These are phyloP conservation scores for Linum tenue DNA, from an alignment of 345 rosid genomes.

Conservation along the genomic window DNA sequence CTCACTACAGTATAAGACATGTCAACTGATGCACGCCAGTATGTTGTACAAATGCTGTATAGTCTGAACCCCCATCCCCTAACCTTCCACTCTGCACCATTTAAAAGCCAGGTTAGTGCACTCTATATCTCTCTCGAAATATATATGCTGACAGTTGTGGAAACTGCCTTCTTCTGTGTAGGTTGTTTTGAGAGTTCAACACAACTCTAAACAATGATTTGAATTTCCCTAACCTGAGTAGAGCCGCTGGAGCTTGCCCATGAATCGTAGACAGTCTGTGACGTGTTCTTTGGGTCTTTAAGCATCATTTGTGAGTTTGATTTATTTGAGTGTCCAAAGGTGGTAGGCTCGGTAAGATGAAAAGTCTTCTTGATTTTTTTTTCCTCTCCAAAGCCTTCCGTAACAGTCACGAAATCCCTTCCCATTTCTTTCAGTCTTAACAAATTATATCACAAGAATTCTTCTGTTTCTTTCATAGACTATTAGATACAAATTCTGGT, in stretches of 20 bases:
- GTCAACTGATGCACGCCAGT: constrained; percentile 62
- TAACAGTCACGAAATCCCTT: too few species aligned
- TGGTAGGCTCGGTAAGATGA: constrained; percentile 10
- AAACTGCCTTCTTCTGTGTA: too few species aligned
- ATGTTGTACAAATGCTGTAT: constrained; percentile 74
- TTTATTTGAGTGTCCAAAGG: constrained; percentile 7
- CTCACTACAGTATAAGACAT: constrained; percentile 17
- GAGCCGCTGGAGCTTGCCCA: constrained; percentile 42
- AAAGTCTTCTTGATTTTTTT: background rate
- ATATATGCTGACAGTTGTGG: too few species aligned
- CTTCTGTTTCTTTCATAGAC: too few species aligned
- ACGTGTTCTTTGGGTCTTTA: constrained; percentile 64
- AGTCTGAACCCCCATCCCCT: constrained; percentile 67
- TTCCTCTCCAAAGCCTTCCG: too few species aligned
- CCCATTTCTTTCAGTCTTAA: too few species aligned
- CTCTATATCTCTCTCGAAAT: background rate
- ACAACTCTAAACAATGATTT: background rate
- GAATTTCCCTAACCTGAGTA: constrained; percentile 35
- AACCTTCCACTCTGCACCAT: constrained; percentile 47
- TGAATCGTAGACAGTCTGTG: constrained; percentile 53
- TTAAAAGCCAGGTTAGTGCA: background rate
- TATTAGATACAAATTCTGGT: background rate
- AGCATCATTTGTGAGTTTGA: constrained; percentile 25
- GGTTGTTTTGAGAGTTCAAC: too few species aligned
- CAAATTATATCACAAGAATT: too few species aligned